Evolutionary conservation across 345 rosid genomes (phyloP), one percentile per base, ranked within the genome.

Genomic region (Adansonia digitata): DNA sequence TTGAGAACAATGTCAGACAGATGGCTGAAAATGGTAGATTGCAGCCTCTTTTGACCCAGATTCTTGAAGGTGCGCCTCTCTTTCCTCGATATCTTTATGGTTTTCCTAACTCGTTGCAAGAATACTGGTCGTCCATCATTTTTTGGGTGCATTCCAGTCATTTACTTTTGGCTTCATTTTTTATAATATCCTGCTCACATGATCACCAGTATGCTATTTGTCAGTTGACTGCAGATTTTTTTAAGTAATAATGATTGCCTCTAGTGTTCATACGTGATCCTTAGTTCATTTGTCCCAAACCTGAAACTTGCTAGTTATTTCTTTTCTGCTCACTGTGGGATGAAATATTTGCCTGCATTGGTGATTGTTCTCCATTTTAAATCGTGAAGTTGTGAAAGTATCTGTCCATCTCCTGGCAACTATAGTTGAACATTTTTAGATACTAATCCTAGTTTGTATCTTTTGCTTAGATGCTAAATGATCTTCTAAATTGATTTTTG

Each of bases 21-120:
- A 94, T 94, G 98, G 98, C 98, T 81, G 92, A 81, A 66, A 88
- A 81, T 71, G 98, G 97, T 69, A 84, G 97, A 83, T 78, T 92
- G 75, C 89, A 79, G 67, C 99, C 97, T 82, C 99, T 92, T 80
- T 82, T 92, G 70, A 82, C 85, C 74, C 88, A 91, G 77, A 83
- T 92, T 68, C 97, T 92, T 74, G 88, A 85, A 91, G 98, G 98
- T 94, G 74, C 73, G n/a, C 71, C 37, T 72, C 40, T 14, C 48
- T 70, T 61, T 18, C 49, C 69, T 29, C 10, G 69, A 74, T 27
- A 51, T 35, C 53, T 46, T 45, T 77, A 39, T 66, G 67, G 63
- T 57, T 77, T 77, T 37, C 7, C 31, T 22, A 67, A 63, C 74
- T 75, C 72, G 13, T 72, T 59, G 42, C 53, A 39, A 77, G 35